phyloP scores from a whole-genome alignment of 768 basidiomycete genomes.

The Suillus ampliporus region DNA sequence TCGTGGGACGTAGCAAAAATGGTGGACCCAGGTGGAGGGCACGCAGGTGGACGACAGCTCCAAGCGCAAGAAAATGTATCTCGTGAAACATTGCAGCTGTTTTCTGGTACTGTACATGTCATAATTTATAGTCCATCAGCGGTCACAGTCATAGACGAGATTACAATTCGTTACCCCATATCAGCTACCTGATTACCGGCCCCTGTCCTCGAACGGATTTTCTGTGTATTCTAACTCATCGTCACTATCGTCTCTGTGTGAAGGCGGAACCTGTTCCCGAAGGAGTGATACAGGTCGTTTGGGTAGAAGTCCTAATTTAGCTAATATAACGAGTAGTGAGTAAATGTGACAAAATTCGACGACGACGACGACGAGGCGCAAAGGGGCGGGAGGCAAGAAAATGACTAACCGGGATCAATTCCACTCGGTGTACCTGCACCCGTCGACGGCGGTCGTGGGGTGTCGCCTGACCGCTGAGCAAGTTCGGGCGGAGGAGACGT shows the following conservation, averaged over 20 bases:
- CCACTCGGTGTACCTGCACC: slow-evolving; percentile 22
- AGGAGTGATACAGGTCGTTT: slow-evolving; percentile 74
- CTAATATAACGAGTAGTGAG: slow-evolving; percentile 37
- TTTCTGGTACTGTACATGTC: neutral
- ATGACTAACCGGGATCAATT: slow-evolving; percentile 41
- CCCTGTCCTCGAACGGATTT: slow-evolving; percentile 71
- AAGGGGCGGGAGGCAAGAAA: too few species aligned
- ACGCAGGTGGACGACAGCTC: too few species aligned
- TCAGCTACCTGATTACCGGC: neutral
- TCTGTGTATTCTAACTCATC: slow-evolving; percentile 76
- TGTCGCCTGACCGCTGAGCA: slow-evolving; percentile 4
- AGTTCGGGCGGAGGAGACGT: slow-evolving; percentile 3
- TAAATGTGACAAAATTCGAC: neutral
- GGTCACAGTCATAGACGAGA: neutral
- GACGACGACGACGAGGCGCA: too few species aligned
- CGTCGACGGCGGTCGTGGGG: slow-evolving; percentile 27
- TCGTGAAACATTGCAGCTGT: neutral
- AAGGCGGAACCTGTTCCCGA: slow-evolving; percentile 35
- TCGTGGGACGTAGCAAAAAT: too few species aligned
- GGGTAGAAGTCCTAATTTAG: slow-evolving; percentile 73
- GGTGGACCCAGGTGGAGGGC: too few species aligned
- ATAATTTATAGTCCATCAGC: slow-evolving; percentile 1
- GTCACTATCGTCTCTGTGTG: slow-evolving; percentile 39
- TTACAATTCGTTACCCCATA: neutral
- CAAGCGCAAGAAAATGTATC: neutral